Evolutionary conservation across 192 early-diverging fungal species (phyloP).

Genomic region (Lunasporangiospora selenospora): DNA sequence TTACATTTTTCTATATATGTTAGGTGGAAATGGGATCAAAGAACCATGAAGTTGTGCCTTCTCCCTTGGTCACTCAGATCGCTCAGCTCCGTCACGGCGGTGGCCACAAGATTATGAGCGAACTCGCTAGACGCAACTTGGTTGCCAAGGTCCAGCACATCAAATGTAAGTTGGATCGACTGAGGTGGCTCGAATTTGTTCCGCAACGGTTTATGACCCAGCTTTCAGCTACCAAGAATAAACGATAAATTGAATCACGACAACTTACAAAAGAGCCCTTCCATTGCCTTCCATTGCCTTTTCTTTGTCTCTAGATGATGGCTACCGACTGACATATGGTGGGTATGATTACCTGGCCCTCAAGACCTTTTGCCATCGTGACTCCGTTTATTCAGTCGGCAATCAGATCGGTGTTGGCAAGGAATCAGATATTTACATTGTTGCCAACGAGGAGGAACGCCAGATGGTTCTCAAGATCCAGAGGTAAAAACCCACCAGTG

Average conservation of each 20-base stretch:
- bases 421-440: conserved; percentile 98
- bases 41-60: conserved; percentile 99
- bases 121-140: conserved; percentile 90
- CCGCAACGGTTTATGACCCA: not conserved
- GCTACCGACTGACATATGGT: conserved; percentile 97
- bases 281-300: not conserved
- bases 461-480: conserved; percentile 98
- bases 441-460: conserved; percentile 89
- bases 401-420: conserved; percentile 99
- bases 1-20: not conserved
- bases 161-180: conserved; percentile 73
- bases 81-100: conserved; percentile 89
- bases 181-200: conserved; percentile 48
- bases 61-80: conserved; percentile 91
- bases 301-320: conserved; percentile 70
- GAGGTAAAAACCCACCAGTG: conserved; percentile 57
- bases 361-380: conserved; percentile 89
- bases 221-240: conserved; percentile 55
- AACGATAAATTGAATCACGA: too few species aligned
- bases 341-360: conserved; percentile 99
- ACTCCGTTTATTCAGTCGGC: conserved; percentile 91
- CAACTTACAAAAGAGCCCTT: conserved; percentile 54
- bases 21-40: conserved; percentile 95
- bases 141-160: conserved; percentile 85
- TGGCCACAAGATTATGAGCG: conserved; percentile 83